Conservation (phyloP, 1,139 yeast genomes). For the Fermentozyma sake region DNA sequence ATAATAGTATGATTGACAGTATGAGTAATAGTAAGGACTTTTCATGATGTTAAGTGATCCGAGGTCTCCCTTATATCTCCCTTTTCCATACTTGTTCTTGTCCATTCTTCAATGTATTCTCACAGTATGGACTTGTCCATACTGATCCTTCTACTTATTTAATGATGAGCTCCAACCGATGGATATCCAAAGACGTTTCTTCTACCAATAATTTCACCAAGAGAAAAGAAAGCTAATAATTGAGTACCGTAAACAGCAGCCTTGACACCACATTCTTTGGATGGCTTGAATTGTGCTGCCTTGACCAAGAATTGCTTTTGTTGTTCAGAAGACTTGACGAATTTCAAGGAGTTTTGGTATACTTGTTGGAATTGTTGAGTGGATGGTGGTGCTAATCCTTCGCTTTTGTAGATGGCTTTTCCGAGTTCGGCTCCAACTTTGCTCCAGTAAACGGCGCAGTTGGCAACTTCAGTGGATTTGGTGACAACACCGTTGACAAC, state of each 20-base stretch:
- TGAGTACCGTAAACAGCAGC: constrained; percentile 79
- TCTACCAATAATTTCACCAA: constrained; percentile 97
- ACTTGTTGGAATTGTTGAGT: constrained; percentile 73
- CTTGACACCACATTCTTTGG: constrained; percentile 57
- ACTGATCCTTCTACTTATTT: too few relatives aligned
- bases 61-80: too few relatives aligned
- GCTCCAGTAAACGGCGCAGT: constrained; percentile 74
- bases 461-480: constrained; percentile 38
- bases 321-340: constrained; percentile 33
- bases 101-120: too few relatives aligned
- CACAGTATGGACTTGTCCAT: too few relatives aligned
- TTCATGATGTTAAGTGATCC: too few relatives aligned
- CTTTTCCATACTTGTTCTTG: too few relatives aligned
- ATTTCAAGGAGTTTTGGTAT: constrained; percentile 48
- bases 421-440: constrained; percentile 87
- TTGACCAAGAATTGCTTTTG: constrained; percentile 47
- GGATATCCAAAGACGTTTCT: constrained; percentile 88
- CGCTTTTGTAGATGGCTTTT: constrained; percentile 86
- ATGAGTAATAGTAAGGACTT: too few relatives aligned
- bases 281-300: constrained; percentile 43
- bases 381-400: constrained; percentile 91
- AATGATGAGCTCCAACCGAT: constrained; percentile 22
- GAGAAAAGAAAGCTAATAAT: constrained; percentile 83
- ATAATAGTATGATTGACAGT: too few relatives aligned
- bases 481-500: constrained; percentile 31